A percentile compares a stretch with the other conserved stretches of the same genome.
Evolutionary conservation across 768 basidiomycete species (phyloP).

Genomic region (Boletus insuetus): DNA sequence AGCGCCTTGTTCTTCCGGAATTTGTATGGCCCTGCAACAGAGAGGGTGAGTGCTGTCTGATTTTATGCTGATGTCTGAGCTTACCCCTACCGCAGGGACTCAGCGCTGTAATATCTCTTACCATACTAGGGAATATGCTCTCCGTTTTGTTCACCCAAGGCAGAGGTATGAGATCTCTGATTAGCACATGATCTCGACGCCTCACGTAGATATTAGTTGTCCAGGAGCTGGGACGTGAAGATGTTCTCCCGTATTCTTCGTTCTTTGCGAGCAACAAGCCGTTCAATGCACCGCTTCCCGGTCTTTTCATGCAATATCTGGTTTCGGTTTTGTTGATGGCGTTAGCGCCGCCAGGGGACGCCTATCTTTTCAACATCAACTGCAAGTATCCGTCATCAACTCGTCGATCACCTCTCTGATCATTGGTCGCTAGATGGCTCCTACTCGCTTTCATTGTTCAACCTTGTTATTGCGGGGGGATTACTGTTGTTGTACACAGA

Average conservation of each 20-base stretch:
- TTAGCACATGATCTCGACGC: background rate
- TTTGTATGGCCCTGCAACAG: constrained; percentile 60
- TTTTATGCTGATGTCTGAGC: background rate
- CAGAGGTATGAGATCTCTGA: constrained; percentile 44
- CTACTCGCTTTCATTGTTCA: constrained; percentile 56
- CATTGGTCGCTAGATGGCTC: constrained; percentile 44
- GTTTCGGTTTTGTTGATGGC: constrained; percentile 55
- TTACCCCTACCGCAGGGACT: constrained; percentile 41
- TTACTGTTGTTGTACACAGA: constrained; percentile 58
- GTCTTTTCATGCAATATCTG: constrained; percentile 60
- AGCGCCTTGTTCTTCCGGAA: constrained; percentile 75
- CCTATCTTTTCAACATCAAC: constrained; percentile 68
- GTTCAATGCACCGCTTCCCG: constrained; percentile 63
- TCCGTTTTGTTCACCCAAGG: constrained; percentile 65
- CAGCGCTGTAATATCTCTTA: constrained; percentile 60
- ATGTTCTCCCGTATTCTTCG: constrained; percentile 60
- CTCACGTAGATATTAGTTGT: constrained; percentile 43
- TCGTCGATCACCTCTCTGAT: background rate
- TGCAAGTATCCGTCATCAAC: constrained; percentile 36
- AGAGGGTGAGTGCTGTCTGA: constrained; percentile 41
- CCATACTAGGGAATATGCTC: constrained; percentile 62
- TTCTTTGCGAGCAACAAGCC: constrained; percentile 73
- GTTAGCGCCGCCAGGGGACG: constrained; percentile 66
- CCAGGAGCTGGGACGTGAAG: constrained; percentile 73
- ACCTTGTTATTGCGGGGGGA: constrained; percentile 58